Evolutionary conservation across 1,139 yeast genomes (phyloP).

Genomic region (Hansenula sp.): DNA sequence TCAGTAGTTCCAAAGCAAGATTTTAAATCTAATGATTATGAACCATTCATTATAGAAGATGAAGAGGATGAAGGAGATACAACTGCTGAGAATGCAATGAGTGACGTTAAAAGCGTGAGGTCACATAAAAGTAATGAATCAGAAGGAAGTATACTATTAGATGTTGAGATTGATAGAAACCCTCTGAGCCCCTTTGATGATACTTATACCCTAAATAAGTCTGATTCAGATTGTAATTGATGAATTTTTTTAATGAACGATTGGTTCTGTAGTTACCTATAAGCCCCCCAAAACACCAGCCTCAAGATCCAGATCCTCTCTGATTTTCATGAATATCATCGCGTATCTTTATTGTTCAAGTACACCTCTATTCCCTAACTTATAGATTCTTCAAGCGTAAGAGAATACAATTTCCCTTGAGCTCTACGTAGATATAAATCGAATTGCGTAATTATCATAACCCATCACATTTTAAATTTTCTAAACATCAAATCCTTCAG

Average conservation of each 20-base stretch:
- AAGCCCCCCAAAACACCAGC: no score
- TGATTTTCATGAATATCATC: no score
- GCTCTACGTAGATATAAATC: no score
- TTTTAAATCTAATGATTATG: constrained; percentile 10
- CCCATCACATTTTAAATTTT: background rate
- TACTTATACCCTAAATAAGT: background rate
- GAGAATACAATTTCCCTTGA: no score
- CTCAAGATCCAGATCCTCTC: background rate
- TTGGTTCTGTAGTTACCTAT: no score
- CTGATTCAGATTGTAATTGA: no score
- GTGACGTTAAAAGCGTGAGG: constrained; percentile 13
- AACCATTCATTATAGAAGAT: constrained; percentile 22
- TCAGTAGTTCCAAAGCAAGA: background rate
- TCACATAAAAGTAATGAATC: constrained; percentile 8
- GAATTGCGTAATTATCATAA: background rate
- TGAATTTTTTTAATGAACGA: no score
- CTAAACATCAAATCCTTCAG: constrained; percentile 57
- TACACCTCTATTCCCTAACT: no score
- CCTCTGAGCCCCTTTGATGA: constrained; percentile 18
- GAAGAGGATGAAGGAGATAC: constrained; percentile 12
- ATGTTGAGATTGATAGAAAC: constrained; percentile 19
- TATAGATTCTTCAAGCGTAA: no score
- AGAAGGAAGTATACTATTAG: constrained; percentile 19
- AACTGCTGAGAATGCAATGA: background rate
- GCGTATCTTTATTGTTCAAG: no score